Evolutionary conservation across 257 asterid species (phyloP), one percentile per base, ranked within the genome.

Genomic region (Coffea eugenioides): DNA sequence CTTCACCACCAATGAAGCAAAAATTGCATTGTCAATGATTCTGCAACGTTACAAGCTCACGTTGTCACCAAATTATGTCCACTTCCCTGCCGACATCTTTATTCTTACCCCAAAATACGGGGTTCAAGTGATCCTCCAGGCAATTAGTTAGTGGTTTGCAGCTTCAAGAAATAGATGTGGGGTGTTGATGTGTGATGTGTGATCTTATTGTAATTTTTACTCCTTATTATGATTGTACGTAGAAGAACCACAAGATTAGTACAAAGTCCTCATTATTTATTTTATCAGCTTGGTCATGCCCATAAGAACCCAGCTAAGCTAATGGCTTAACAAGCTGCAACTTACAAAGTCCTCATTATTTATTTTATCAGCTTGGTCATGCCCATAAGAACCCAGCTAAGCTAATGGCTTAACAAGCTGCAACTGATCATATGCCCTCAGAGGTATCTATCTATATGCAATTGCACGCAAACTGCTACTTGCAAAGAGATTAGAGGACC

Each of bases 11-110:
- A 64, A 15, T 0, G 81, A 78, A 75, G 73, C 83, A 11, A 84
- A 81, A 75, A 78, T 81, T 20, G 56, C 83, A 18, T 51, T 81
- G 61, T 39, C 85, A 3, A 84, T 81, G 85, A 77, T 84, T 49
- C 18, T 82, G 49, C 80, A 78, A 59, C 20, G 70, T 2, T 78
- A 64, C 49, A 14, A 45, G 6, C 73, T 82, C 67, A 68, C 51
- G 21, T 71, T 82, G 21, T 82, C 82, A 8, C 82, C 82, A 8
- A 64, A 23, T 25, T 78, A 82, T 51, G n/a, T 56, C 25, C 85
- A 82, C 4, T 64, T 82, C 6, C 82, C 82, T 2, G 46, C 54
- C 4, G 66, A 36, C 15, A 66, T 57, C 12, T 15, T 76, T 10
- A n/a, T 69, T 13, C 34, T 81, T 20, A 69, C 46, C 8, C 80